Base-by-base conservation (phyloP, 208 protist genomes). In the Novymonas esmeraldas region DNA sequence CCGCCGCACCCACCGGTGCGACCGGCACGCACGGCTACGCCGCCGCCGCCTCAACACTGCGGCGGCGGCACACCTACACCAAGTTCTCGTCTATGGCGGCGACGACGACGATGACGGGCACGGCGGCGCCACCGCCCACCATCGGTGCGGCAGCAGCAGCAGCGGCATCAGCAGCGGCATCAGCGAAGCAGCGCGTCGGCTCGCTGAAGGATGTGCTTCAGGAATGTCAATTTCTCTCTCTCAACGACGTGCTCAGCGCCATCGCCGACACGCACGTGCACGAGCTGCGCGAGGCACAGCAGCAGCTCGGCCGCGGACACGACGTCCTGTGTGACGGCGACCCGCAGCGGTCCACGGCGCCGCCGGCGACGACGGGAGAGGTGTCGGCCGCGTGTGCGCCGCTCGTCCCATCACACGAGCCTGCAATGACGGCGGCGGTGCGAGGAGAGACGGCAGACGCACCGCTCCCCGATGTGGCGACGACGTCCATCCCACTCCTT, bases 181-280 rank as follows among this genome's bases (percentile, higher is more conserved):
- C 60, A n/a, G 46, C 36, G 34, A 69, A 45, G 56, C 54, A 36
- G 41, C 70, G 63, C 22, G 72, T 78, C 9, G 65, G 39, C 34
- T 67, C 62, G 26, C 57, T 82, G 48, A 71, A 84, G 31, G 78
- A 80, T 6, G 73, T 79, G 0, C 58, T 84, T 22, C 63, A 74
- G 50, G 66, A 81, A 29, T 84, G 79, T 58, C 48, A 76, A 7
- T 84, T 84, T 46, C 63, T 84, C 5, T 75, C 63, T 29, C 54
- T 84, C 49, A 65, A 71, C 38, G 79, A 84, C 48, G 79, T 84
- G 20, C 54, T 84, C 18, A 76, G 31, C 26, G 73, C 79, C 13
- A 75, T 84, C 29, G 60, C 61, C 1, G 64, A 76, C 24, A 75
- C 70, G 10, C 58, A 66, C 18, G 64, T 26, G 41, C 42, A 77